A percentile compares a stretch with the other conserved stretches of the same genome.
phyloP scores from a whole-genome alignment of 2,329 filamentous ascomycete genomes.

The Fusarium proliferatum region DNA sequence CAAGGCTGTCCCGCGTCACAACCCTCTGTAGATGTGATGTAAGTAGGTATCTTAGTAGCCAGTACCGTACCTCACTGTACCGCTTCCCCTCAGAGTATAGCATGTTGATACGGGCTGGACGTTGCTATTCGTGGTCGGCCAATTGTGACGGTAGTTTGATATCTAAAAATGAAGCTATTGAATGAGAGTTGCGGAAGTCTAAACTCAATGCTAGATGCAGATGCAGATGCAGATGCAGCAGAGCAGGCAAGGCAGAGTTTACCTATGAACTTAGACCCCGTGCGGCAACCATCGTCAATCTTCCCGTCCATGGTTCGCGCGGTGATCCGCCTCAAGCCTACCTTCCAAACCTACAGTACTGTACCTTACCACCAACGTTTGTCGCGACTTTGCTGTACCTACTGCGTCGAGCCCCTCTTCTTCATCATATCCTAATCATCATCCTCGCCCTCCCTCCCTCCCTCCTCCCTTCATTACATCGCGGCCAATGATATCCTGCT shows the following conservation, averaged over 20 bases:
- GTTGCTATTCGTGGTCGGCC: slow-evolving; percentile 15
- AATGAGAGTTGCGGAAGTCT: slow-evolving; percentile 9
- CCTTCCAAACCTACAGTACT: too few relatives aligned
- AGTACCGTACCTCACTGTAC: slow-evolving; percentile 3
- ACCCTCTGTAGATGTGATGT: slow-evolving; percentile 10
- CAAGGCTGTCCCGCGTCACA: slow-evolving; percentile 27
- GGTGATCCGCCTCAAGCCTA: slow-evolving; percentile 11
- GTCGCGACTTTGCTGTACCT: neutral
- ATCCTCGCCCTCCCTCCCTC: neutral
- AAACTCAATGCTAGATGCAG: slow-evolving; percentile 21
- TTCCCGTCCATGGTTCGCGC: slow-evolving; percentile 11
- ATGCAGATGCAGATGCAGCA: slow-evolving; percentile 11
- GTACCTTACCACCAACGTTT: neutral
- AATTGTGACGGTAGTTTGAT: neutral
- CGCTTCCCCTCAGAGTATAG: neutral
- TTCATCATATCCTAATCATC: slow-evolving; percentile 13
- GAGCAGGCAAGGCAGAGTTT: neutral
- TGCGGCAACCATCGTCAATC: slow-evolving; percentile 20
- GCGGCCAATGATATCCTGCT: slow-evolving; percentile 9
- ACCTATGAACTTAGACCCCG: slow-evolving; percentile 1
- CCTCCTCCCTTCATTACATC: slow-evolving; percentile 2
- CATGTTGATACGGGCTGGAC: slow-evolving; percentile 4
- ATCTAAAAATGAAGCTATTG: slow-evolving; percentile 8
- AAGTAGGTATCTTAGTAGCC: neutral
- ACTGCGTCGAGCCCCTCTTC: slow-evolving; percentile 9